phyloP scores from a whole-genome alignment of 2,329 filamentous ascomycete genomes.

The Pyrenophora teres region DNA sequence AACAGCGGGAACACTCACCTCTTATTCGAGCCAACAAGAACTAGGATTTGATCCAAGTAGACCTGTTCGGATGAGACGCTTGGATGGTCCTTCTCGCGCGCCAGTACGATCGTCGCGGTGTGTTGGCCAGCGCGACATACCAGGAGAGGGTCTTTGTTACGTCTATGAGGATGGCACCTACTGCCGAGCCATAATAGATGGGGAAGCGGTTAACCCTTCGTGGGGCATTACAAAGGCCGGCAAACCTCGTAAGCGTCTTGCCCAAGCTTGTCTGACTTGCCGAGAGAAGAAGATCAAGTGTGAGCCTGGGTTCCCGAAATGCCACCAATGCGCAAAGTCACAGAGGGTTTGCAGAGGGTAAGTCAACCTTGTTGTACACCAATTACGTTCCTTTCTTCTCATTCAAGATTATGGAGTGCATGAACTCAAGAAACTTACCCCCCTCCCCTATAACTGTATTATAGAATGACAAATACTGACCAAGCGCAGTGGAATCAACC shows the following conservation, averaged over 20 bases:
- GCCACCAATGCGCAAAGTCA: constrained; percentile 90
- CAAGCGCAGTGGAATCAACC: constrained; percentile 37
- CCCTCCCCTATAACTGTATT: constrained; percentile 21
- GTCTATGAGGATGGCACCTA: constrained; percentile 85
- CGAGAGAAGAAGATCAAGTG: constrained; percentile 98
- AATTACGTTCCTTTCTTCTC: neutral
- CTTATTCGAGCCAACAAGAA: constrained; percentile 34
- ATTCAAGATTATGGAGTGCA: constrained; percentile 22
- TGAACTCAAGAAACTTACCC: constrained; percentile 18
- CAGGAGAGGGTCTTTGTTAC: constrained; percentile 80
- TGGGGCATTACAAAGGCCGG: constrained; percentile 95
- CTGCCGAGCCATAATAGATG: constrained; percentile 82
- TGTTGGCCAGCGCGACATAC: constrained; percentile 60
- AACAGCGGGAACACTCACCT: constrained; percentile 15
- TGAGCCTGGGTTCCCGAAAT: constrained; percentile 84
- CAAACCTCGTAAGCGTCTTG: constrained; percentile 86
- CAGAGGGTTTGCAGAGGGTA: constrained; percentile 77
- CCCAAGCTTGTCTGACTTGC: constrained; percentile 91
- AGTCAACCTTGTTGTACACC: constrained; percentile 21
- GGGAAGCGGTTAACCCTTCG: constrained; percentile 83
- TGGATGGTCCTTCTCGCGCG: constrained; percentile 41
- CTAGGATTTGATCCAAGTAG: constrained; percentile 33
- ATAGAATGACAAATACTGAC: constrained; percentile 42
- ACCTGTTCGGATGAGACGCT: constrained; percentile 37
- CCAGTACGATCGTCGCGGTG: constrained; percentile 42